Evolutionary conservation across 179 eudicot genomes (phyloP), one percentile per base, ranked within the genome.

Genomic region (Spinacia oleracea): DNA sequence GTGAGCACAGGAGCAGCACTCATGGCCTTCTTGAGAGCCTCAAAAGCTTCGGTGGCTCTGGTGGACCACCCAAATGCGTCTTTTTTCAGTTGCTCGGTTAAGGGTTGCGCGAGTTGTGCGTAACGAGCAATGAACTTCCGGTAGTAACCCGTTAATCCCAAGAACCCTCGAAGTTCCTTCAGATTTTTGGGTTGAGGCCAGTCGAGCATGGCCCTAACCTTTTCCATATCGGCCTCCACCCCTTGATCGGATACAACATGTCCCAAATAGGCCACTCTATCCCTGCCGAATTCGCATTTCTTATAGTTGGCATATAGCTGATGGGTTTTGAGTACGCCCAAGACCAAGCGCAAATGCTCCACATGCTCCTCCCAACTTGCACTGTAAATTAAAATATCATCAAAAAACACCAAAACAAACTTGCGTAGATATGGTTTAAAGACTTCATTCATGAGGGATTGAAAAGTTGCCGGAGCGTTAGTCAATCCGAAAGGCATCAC

Each of bases 351-450:
- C 0, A 51, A 2, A 5, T 51, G 21, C 5, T 16, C n/a, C 0
- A 0, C 3, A 2, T 15, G 58, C 4, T 16, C 0, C 3, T 16
- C 7, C 1, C 2, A 3, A 0, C 3, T n/a, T 0, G 16, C 4
- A 14, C 58, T 51, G 18, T 51, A 51, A 1, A 51, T 14, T 1
- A 51, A 6, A 0, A 51, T 51, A 16, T 51, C n/a, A 0, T 51
- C 58, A 5, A 20, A 51, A 51, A 51, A 51, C 5, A 51, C n/a
- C 4, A 51, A 15, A 0, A 20, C 25, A 20, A 20, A 53, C 1
- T 20, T 53, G 8, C n/a, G n/a, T 1, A 59, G 3, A 2, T 4
- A 59, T 0, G 64, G 64, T 2, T 12, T 8, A 10, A 59, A 59
- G 0, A 59, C 15, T 7, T 59, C 32, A 1, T 59, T 59, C 64